Evolutionary conservation across 768 basidiomycete genomes (phyloP).

Genomic region (Suillus fuscotomentosus): DNA sequence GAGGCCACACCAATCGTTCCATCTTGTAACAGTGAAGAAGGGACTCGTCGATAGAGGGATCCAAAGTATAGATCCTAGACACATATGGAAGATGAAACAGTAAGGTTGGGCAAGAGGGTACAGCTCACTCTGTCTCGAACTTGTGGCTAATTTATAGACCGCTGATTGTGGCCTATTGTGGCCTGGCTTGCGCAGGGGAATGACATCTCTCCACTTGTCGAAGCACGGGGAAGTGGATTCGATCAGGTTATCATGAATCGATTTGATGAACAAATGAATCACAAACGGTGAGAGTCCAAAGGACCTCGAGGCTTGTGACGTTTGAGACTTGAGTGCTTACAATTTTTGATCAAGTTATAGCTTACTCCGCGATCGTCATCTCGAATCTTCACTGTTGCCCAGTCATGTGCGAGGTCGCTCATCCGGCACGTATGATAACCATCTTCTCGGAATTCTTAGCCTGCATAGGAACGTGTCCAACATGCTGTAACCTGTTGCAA

Average conservation of each 20-base stretch:
- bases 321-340: neutral
- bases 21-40: neutral
- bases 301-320: slow-evolving; percentile 3
- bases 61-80: neutral
- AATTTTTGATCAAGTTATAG: neutral
- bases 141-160: slow-evolving; percentile 1
- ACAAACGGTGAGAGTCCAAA: neutral
- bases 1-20: neutral
- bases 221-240: neutral
- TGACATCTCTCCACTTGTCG: neutral
- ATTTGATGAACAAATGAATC: neutral
- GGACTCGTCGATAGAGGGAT: neutral
- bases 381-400: neutral
- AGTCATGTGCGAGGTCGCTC: neutral
- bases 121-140: neutral
- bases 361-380: neutral
- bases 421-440: neutral
- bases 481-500: neutral
- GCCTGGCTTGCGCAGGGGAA: neutral
- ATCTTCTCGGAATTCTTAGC: neutral
- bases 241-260: neutral
- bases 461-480: neutral
- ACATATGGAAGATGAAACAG: neutral
- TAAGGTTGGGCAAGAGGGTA: neutral
- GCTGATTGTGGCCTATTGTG: neutral